A percentile compares a stretch with the other conserved stretches of the same genome.
phyloP scores from a whole-genome alignment of 2,329 filamentous ascomycete species.

The Sarocladium oryzae region DNA sequence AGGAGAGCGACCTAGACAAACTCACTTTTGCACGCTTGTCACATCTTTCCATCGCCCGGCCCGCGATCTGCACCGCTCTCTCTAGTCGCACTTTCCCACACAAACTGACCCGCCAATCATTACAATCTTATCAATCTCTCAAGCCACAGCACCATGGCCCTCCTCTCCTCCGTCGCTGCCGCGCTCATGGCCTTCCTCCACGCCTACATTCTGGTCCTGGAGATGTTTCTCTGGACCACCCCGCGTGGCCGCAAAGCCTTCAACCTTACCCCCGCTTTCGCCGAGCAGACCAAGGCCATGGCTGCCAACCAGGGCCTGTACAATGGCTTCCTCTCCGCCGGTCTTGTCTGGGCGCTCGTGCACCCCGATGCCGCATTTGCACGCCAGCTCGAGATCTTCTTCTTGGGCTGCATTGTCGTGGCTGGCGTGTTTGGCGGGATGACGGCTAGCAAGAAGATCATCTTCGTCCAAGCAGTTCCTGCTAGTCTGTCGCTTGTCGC shows the following conservation, averaged over 20 bases:
- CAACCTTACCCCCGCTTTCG: constrained; percentile 36
- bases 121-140: neutral
- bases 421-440: constrained; percentile 39
- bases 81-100: no score
- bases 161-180: constrained; percentile 27
- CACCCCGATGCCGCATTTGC: constrained; percentile 37
- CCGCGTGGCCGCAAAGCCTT: constrained; percentile 39
- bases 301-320: constrained; percentile 47
- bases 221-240: constrained; percentile 44
- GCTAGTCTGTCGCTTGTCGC: constrained; percentile 12
- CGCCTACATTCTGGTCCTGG: constrained; percentile 41
- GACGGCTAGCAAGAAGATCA: constrained; percentile 34
- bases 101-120: no score
- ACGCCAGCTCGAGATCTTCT: constrained; percentile 39
- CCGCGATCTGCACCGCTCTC: no score
- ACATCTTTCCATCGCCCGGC: no score
- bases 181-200: constrained; percentile 35
- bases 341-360: constrained; percentile 39
- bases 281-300: constrained; percentile 35
- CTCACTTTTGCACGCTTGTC: no score
- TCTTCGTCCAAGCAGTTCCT: constrained; percentile 36
- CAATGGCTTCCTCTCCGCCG: constrained; percentile 46
- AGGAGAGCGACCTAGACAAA: no score
- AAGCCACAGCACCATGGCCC: constrained; percentile 21
- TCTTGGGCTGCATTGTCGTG: constrained; percentile 36